A percentile compares a stretch with the other conserved stretches of the same genome.
Conservation (phyloP, 768 basidiomycete genomes). For the Amanita fuliginea region DNA sequence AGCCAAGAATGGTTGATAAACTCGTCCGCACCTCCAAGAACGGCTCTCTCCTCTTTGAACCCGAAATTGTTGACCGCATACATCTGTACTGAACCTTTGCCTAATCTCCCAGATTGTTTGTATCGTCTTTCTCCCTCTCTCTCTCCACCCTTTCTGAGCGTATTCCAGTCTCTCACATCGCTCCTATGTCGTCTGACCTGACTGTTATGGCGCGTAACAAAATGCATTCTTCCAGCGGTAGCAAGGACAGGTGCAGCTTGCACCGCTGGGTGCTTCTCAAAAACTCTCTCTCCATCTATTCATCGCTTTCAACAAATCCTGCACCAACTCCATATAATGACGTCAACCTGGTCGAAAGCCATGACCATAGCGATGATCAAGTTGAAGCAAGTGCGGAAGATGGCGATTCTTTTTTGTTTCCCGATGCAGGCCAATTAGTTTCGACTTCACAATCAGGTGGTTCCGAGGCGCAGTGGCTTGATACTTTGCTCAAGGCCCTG, state of each 20-base stretch:
- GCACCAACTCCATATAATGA: constrained; percentile 18
- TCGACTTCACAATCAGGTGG: constrained; percentile 19
- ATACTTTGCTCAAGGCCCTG: constrained; percentile 67
- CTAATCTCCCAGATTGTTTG: constrained; percentile 13
- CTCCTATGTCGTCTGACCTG: constrained; percentile 40
- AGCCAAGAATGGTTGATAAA: constrained; percentile 71
- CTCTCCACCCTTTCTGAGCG: constrained; percentile 6
- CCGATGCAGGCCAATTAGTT: constrained; percentile 51
- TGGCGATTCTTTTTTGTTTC: constrained; percentile 69
- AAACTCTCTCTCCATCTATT: constrained; percentile 58
- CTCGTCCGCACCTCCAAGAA: constrained; percentile 70
- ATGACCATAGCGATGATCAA: constrained; percentile 28
- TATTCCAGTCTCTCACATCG: background rate
- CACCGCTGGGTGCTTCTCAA: constrained; percentile 84
- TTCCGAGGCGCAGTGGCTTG: constrained; percentile 74
- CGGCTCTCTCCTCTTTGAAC: constrained; percentile 82
- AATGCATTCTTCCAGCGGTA: constrained; percentile 50
- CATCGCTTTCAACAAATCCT: constrained; percentile 11
- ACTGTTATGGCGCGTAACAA: constrained; percentile 63
- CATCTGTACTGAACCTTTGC: constrained; percentile 30
- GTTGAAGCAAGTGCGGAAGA: constrained; percentile 42
- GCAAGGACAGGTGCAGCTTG: constrained; percentile 62
- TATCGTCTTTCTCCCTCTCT: background rate
- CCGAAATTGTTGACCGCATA: constrained; percentile 84
- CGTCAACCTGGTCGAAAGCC: constrained; percentile 23